Evolutionary conservation across 2,329 filamentous ascomycete species (phyloP).

Genomic region (Calonectria leucothoes): DNA sequence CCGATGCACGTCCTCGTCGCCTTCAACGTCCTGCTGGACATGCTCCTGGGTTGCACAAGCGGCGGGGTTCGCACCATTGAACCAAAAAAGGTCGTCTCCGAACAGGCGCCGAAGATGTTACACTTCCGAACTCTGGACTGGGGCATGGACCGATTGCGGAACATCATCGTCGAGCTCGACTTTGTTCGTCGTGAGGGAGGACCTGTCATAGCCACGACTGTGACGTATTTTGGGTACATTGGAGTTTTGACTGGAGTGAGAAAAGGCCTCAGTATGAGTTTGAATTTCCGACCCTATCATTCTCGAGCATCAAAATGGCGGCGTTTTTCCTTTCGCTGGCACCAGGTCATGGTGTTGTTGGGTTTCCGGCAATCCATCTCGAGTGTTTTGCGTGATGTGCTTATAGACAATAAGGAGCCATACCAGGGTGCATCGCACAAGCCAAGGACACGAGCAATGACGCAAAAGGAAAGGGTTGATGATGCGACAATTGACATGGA

Average conservation of each 20-base stretch:
- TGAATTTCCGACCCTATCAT: slow-evolving; percentile 58
- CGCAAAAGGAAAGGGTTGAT: background rate
- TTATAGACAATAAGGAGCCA: slow-evolving; percentile 21
- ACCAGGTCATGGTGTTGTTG: slow-evolving; percentile 43
- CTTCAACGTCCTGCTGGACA: slow-evolving; percentile 72
- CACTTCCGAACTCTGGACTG: slow-evolving; percentile 69
- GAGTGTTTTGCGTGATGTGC: slow-evolving; percentile 37
- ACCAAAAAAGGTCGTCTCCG: background rate
- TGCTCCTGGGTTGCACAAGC: slow-evolving; percentile 74
- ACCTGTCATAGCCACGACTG: slow-evolving; percentile 54
- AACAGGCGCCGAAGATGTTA: slow-evolving; percentile 50
- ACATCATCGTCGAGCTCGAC: slow-evolving; percentile 63
- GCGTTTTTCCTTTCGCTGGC: slow-evolving; percentile 37
- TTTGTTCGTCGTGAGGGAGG: slow-evolving; percentile 52
- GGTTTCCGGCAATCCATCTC: slow-evolving; percentile 39
- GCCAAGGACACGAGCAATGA: background rate
- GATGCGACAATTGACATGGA: slow-evolving; percentile 13
- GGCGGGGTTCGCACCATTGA: slow-evolving; percentile 45
- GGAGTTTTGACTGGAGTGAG: slow-evolving; percentile 62
- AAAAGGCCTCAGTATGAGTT: slow-evolving; percentile 56
- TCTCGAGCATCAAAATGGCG: slow-evolving; percentile 28
- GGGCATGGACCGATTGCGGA: slow-evolving; percentile 62
- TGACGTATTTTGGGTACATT: slow-evolving; percentile 63
- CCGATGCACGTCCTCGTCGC: slow-evolving; percentile 70
- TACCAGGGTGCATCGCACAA: fast-evolving